These are phyloP conservation scores for Podospora pseudoanserina DNA, from an alignment of 495 filamentous ascomycete species.

Conservation along the genomic window DNA sequence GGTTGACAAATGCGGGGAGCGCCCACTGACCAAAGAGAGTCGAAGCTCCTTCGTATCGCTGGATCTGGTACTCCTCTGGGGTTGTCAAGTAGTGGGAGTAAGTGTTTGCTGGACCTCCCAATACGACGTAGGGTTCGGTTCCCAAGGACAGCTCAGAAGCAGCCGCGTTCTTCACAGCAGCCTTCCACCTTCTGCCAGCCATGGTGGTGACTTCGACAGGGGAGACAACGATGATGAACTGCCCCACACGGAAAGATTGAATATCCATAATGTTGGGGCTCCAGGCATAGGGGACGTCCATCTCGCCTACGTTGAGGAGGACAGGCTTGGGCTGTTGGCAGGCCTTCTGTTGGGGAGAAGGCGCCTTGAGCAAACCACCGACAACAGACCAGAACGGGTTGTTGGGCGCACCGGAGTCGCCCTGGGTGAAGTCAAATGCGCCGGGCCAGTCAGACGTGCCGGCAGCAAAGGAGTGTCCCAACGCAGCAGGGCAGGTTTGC, in stretches of 20 bases:
- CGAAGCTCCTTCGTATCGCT: slow-evolving; percentile 92
- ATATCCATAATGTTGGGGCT: slow-evolving; percentile 88
- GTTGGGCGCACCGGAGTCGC: slow-evolving; percentile 62
- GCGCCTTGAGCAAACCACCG: slow-evolving; percentile 63
- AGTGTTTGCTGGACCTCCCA: slow-evolving; percentile 87
- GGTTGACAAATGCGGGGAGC: slow-evolving; percentile 80
- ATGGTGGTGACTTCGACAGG: slow-evolving; percentile 92
- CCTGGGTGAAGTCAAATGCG: slow-evolving; percentile 90
- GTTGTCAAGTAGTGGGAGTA: slow-evolving; percentile 93
- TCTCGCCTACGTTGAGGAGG: slow-evolving; percentile 82
- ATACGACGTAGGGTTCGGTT: slow-evolving; percentile 52
- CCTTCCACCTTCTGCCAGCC: slow-evolving; percentile 86
- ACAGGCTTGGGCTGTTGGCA: slow-evolving; percentile 88
- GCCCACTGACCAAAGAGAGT: slow-evolving; percentile 88
- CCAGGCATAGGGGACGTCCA: slow-evolving; percentile 77
- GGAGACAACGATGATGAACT: slow-evolving; percentile 80
- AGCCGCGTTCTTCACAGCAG: slow-evolving; percentile 60
- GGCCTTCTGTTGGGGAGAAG: slow-evolving; percentile 62
- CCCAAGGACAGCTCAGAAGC: slow-evolving; percentile 25
- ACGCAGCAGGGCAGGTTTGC: slow-evolving; percentile 80
- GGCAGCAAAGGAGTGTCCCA: slow-evolving; percentile 92
- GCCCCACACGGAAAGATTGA: slow-evolving; percentile 84
- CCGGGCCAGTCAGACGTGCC: slow-evolving; percentile 93
- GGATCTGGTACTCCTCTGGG: slow-evolving; percentile 81
- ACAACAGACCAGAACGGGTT: slow-evolving; percentile 85